Evolutionary conservation across 192 early-diverging fungal genomes (phyloP), one percentile per base, ranked within the genome.

Genomic region (Chytriomyces sp.): DNA sequence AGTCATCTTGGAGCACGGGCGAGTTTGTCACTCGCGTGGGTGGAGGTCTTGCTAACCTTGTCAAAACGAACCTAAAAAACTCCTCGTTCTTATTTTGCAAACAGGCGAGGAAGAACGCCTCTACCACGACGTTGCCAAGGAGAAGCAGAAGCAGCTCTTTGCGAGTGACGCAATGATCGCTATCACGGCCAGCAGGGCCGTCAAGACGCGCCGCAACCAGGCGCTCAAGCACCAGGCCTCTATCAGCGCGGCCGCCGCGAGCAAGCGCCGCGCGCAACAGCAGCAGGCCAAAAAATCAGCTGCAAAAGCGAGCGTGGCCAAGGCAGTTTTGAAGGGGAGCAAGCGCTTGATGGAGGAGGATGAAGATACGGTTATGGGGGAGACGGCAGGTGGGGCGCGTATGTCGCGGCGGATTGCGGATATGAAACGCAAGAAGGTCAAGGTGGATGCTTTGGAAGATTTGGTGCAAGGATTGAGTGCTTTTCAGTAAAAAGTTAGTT

Each of bases 371-470:
- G 62, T 44, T 41, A 38, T 39, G n/a, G 62, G 3, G n/a, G 62
- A 10, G 14, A 25, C 62, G 37, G 37, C 12, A 3, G 59, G 17
- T 36, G 31, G 49, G 14, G 62, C 25, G 40, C 26, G 14, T 17
- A 28, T n/a, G 25, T 10, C 62, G 14, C 31, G 39, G 49, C 28
- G 10, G 28, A 44, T 64, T 6, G 8, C 49, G 6, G 22, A 25
- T 7, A 44, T 28, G 19, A 12, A 41, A 12, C 37, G 34, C 2
- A 64, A 64, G 40, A 64, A 64, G 37, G 62, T 41, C 3, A 64
- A 64, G 30, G 40, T 64, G 37, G 62, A 64, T 44, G 62, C 39
- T 41, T 64, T 64, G 40, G 62, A 64, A 31, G 62, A 64, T 64
- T 64, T 64, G 40, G 62, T 64, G 62, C 39, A 64, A 41, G 62